Percentiles rank a stretch among this genome's conserved stretches.
phyloP scores from a whole-genome alignment of 805 yeast species.

The Barnettozyma salicaria region DNA sequence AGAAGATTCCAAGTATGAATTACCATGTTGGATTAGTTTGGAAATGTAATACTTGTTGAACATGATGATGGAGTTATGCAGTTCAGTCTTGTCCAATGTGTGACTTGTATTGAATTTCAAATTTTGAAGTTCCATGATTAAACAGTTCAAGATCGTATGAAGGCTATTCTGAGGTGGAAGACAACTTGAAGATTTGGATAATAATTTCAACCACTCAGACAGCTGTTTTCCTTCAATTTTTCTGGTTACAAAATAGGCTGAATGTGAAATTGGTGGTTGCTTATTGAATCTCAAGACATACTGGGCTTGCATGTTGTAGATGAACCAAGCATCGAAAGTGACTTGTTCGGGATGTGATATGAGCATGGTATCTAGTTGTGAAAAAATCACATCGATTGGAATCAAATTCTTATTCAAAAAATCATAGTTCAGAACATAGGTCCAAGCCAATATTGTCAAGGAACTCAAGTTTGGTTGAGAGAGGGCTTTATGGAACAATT shows the following conservation, averaged over 20 bases:
- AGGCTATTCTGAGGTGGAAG: conserved; percentile 6
- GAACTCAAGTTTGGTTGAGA: conserved; percentile 4
- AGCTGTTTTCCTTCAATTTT: conserved; percentile 7
- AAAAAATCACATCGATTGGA: conserved; percentile 13
- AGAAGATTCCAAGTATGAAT: conserved; percentile 2
- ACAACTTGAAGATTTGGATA: conserved; percentile 10
- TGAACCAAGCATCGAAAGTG: conserved; percentile 37
- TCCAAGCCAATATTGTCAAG: conserved; percentile 10
- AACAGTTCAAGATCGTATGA: conserved; percentile 7
- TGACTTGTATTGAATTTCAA: conserved; percentile 16
- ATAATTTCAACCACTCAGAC: conserved; percentile 7
- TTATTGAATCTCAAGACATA: conserved; percentile 35
- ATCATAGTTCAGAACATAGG: conserved; percentile 11
- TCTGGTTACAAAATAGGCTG: conserved; percentile 16
- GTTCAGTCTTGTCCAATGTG: conserved; percentile 32
- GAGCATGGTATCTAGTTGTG: conserved; percentile 7
- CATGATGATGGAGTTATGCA: conserved; percentile 50
- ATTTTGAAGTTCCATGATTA: conserved; percentile 24
- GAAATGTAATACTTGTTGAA: conserved; percentile 36
- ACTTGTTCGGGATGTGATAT: background rate
- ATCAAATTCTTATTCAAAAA: conserved; percentile 3
- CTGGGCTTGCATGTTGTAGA: conserved; percentile 41
- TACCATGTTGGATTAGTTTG: conserved; percentile 16
- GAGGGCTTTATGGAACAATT: conserved; percentile 9
- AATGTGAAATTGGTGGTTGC: conserved; percentile 36